Base-by-base conservation (phyloP, 2,329 filamentous ascomycete species). In the Hawksworthiomyces lignivorus region DNA sequence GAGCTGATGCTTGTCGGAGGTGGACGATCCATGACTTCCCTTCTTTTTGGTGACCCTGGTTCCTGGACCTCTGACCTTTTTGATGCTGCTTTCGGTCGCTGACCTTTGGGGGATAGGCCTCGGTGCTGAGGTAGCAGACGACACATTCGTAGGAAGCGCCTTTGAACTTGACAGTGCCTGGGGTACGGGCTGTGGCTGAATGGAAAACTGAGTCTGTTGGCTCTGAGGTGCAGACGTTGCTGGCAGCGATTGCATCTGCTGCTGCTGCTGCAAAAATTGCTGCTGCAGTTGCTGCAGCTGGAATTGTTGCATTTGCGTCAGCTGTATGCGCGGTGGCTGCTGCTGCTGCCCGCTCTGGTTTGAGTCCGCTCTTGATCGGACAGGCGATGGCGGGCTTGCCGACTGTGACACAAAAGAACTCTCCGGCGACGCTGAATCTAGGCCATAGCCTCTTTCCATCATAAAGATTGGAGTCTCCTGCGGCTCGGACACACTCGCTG, bases 41-140 rank as follows among this genome's bases (percentile, higher is more conserved):
- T 63, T 69, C 51, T 62, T 68, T 57, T 74, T 75, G 45, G 64
- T 62, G 8, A 72, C 54, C 48, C 69, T 40, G 7, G 49, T 33
- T 12, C 48, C 68, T 20, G 63, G 57, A 4, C 56, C 57, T 43
- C 64, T 64, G 21, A 70, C 61, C 52, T 65, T 72, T 33, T 65
- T 64, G 29, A 67, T 63, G 19, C 61, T 57, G 18, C 53, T 54
- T 2, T 22, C 37, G 4, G 21, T n/a, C 4, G 34, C 20, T 2
- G 30, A 10, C 10, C 44, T 45, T 17, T 51, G 9, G 8, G 41
- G 21, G 7, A 20, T 26, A 7, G 46, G 27, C 26, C 36, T 44
- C 4, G 39, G 52, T n/a, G n/a, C n/a, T n/a, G n/a, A n/a, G n/a
- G n/a, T n/a, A n/a, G n/a, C n/a, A n/a, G n/a, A n/a, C n/a, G n/a